Evolutionary conservation across 2,329 filamentous ascomycete species (phyloP), one percentile per base, ranked within the genome.

Genomic region (Colletotrichum cordylinicola): DNA sequence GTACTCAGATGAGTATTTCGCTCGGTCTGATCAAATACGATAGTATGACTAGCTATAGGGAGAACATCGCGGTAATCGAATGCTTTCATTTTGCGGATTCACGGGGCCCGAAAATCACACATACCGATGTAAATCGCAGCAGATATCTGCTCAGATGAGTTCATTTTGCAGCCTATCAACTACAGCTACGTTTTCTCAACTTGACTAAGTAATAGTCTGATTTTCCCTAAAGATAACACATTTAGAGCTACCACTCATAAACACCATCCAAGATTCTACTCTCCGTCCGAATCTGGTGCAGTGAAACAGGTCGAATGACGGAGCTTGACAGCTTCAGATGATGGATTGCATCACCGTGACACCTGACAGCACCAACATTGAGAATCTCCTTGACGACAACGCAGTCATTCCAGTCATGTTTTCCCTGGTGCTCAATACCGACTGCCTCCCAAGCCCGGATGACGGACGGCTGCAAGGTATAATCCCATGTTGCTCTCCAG

Each of bases 211-310:
- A 48, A 12, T 0, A 12, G 18, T 43, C 1, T 48, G 10, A 6
- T 4, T 6, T 48, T 48, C 2, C 18, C 5, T 12, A 48, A 1
- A 1, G 8, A 48, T 3, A 48, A n/a, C 1, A 6, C 5, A n/a
- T 48, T 21, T 21, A 0, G 5, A 48, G 0, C n/a, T 21, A 52
- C n/a, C 43, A 52, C n/a, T 52, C 43, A 24, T 52, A 1, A 1
- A 4, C 0, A 2, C 43, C 12, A 0, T 52, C 43, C 6, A 52
- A 52, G 43, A 52, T 21, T 2, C 2, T 3, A 0, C 0, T 52
- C 3, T 21, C 43, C 6, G n/a, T 52, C 0, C n/a, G 55, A 18
- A 29, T 58, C 55, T 29, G 55, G 21, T 18, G 55, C 55, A 58
- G 24, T 4, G 55, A 58, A 6, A 58, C 55, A 58, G 55, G 24